Base-by-base conservation (phyloP, 2,329 filamentous ascomycete genomes). In the Cryphonectria carpinicola region DNA sequence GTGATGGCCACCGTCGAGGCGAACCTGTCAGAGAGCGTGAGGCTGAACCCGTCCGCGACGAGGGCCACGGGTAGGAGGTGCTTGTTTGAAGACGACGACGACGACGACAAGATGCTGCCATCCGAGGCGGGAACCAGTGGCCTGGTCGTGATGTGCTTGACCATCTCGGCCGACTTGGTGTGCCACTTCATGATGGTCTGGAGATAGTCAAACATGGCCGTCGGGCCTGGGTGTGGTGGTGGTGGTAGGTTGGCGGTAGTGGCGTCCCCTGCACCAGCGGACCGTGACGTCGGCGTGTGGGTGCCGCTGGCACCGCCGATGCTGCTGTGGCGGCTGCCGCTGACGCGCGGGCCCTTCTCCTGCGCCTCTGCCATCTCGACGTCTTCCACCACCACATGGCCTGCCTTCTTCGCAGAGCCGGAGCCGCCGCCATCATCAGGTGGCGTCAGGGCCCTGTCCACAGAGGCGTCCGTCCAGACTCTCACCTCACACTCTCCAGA, bases 1-100 rank as follows among this genome's bases (percentile, higher is more conserved):
- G 86, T 83, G 74, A 97, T 94, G 1, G 92, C 91, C 60, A 95
- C 89, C 19, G 86, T 84, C 68, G 88, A 89, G 1, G 94, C 92
- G 78, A 92, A 95, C 64, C 86, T 84, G 78, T 98, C 93, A 0
- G 93, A 91, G 0, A 92, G 87, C 17, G 91, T 92, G 56, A 98
- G 88, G 72, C 94, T 93, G 80, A 94, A 98, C 32, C 92, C 89
- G n/a, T 81, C 88, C 0, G 92, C 90, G 39, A 97, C 84, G 28
- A 98, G 83, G 4, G 94, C 90, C 37, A 97, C 87, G 0, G 93
- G 93, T 1, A 91, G 77, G 7, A 43, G 65, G 7, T 3, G 46
- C 46, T 49, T 49, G 46, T n/a, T 49, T 8, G 46, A n/a, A 1
- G 46, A 49, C 37, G 35, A 37, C 35, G 35, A 37, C 8, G 4